Evolutionary conservation across 805 yeast genomes (phyloP), one percentile per base, ranked within the genome.

Genomic region (Wickerhamomyces pijperi): DNA sequence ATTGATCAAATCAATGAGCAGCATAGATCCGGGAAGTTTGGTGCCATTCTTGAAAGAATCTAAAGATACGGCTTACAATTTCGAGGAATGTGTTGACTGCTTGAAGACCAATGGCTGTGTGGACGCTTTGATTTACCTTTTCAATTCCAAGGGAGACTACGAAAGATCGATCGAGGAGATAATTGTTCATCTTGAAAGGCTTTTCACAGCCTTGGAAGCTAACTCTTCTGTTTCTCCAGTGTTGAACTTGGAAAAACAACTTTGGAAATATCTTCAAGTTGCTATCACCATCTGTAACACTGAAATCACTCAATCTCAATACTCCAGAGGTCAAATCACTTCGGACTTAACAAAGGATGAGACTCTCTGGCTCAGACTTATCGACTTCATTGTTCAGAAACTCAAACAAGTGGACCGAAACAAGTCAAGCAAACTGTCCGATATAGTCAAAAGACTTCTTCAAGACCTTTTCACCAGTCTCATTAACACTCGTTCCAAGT

Each of bases 381-480:
- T 70, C 8, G 67, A 65, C 32, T 51, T 63, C 2, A 48, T 67
- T 2, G 68, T 70, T 4, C 51, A 49, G 3, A 39, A 61, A 7
- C 55, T 63, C 36, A 60, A 59, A 28, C 40, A 41, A 4, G 53
- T 58, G 17, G 63, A 55, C 19, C 45, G 42, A 1, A 46, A 41
- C 2, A 19, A 33, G 3, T 37, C 46, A 2, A 15, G 35, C 14
- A 46, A 40, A n/a, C 44, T 58, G 2, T 36, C 66, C 12, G 63
- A 60, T 36, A 41, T 61, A 2, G 57, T 61, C 32, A 67, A 66
- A 36, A 53, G 67, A 37, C 46, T 63, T 12, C 52, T 67, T 1
- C 72, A 67, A 46, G 70, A 63, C 35, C 43, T 67, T 1, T 69
- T 69, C 46, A 58, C 68, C 3, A 59, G 51, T 28, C 48, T 68